Conservation (phyloP, 1,139 yeast genomes). For the Kazachstania sp. region DNA sequence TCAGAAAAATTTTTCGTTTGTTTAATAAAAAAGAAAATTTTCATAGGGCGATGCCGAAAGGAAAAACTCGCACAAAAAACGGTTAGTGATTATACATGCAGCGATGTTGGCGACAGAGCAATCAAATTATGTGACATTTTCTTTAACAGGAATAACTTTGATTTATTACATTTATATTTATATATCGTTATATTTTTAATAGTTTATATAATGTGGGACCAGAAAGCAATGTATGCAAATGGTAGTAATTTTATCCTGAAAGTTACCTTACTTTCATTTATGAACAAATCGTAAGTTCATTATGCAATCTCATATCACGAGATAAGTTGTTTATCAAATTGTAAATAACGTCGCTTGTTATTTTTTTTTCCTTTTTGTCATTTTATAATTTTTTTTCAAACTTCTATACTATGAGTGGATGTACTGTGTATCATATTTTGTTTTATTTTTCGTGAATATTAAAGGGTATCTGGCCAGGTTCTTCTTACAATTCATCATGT, state of each 20-base stretch:
- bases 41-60: background rate
- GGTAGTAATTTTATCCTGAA: no score
- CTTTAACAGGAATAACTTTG: no score
- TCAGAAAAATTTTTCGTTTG: background rate
- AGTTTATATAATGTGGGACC: no score
- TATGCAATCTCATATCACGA: background rate
- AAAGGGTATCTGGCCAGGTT: background rate
- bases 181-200: no score
- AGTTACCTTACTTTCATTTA: no score
- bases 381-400: background rate
- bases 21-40: background rate
- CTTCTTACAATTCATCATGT: constrained; percentile 58
- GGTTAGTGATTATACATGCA: no score
- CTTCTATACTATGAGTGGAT: background rate
- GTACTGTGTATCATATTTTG: background rate
- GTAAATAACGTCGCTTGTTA: background rate
- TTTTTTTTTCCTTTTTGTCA: background rate
- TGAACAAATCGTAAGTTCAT: background rate
- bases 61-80: no score
- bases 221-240: no score
- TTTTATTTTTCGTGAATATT: background rate
- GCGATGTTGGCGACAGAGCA: no score
- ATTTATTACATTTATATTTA: no score
- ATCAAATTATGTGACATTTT: no score
- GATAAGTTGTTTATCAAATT: background rate